Evolutionary conservation across 78 protist genomes (phyloP).

Genomic region (Dictyostelium discoideum): DNA sequence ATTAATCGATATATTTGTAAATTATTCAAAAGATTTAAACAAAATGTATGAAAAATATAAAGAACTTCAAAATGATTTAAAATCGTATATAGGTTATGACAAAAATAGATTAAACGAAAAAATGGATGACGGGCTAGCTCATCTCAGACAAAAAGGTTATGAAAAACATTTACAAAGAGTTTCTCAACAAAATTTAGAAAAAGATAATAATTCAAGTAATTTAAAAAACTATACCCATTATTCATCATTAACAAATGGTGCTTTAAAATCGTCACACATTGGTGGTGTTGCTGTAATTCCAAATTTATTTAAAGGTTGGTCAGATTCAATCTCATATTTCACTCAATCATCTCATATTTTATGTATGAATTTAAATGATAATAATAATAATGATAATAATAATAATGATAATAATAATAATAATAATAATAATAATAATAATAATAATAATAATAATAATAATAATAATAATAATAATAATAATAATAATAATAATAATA

Average conservation of each 20-base stretch:
- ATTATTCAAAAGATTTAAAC: background rate
- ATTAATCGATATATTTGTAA: background rate
- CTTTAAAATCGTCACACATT: background rate
- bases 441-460: background rate
- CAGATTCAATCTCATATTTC: background rate
- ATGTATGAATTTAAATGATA: background rate
- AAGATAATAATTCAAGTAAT: background rate
- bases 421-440: background rate
- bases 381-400: background rate
- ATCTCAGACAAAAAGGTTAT: background rate
- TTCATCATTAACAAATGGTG: background rate
- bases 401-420: background rate
- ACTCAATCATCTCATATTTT: background rate
- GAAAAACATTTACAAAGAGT: background rate
- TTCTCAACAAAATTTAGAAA: background rate
- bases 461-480: background rate
- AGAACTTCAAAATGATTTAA: background rate
- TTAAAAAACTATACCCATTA: background rate
- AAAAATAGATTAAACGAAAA: background rate
- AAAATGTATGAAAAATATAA: background rate
- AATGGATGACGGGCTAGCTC: background rate
- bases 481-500: background rate
- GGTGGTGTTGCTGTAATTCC: background rate
- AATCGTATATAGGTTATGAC: background rate
- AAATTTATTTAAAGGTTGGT: slow-evolving; percentile 2